Evolutionary conservation across 306 rosid genomes (phyloP).

Genomic region (Coriaria nepalensis): DNA sequence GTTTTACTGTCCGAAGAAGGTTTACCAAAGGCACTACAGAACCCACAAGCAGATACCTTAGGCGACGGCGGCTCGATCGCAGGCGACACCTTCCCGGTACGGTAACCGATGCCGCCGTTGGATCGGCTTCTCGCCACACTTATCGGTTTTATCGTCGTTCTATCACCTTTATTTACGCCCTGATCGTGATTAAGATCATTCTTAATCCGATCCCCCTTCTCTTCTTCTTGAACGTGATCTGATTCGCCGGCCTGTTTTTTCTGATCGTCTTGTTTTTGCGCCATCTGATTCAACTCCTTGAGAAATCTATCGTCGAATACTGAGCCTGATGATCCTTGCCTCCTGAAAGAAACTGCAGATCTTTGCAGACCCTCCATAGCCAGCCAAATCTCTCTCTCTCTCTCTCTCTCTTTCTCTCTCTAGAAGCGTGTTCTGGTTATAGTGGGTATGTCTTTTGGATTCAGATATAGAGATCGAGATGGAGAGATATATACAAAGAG

Average conservation of each 20-base stretch:
- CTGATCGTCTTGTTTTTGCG: constrained; percentile 10
- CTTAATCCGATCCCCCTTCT: background rate
- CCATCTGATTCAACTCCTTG: constrained; percentile 32
- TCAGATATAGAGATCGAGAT: too few relatives aligned
- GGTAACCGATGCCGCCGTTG: background rate
- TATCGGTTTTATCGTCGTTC: background rate
- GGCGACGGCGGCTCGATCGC: constrained; percentile 4
- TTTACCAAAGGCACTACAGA: constrained; percentile 12
- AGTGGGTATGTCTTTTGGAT: too few relatives aligned
- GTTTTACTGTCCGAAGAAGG: background rate
- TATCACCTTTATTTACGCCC: too few relatives aligned
- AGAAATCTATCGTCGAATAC: constrained; percentile 66
- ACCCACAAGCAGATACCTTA: constrained; percentile 9
- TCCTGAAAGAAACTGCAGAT: constrained; percentile 64
- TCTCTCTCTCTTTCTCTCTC: constrained; percentile 7
- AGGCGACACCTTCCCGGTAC: background rate
- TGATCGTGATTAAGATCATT: too few relatives aligned
- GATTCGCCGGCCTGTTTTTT: constrained; percentile 7
- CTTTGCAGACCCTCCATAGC: constrained; percentile 73
- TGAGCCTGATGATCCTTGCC: constrained; percentile 81
- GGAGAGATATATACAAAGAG: too few relatives aligned
- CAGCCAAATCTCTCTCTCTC: background rate
- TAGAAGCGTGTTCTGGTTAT: background rate
- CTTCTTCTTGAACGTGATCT: constrained; percentile 1
- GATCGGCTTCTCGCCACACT: background rate